Evolutionary conservation across 768 basidiomycete genomes (phyloP).

Genomic region (Tubosaeta brunneosetosa): DNA sequence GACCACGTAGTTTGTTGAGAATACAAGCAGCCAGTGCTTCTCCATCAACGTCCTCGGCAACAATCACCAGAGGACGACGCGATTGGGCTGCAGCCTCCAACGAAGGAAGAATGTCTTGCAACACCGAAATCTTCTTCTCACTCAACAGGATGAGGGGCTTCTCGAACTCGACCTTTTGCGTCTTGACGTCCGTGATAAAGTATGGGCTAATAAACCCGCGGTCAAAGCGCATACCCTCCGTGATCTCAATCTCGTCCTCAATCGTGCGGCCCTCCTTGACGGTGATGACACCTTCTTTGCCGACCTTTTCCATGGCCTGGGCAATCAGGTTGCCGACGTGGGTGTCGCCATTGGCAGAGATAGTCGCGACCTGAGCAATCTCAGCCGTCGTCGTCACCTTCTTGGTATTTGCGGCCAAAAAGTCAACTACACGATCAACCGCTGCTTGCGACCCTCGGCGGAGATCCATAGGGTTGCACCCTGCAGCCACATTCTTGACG

Average conservation of each 20-base stretch:
- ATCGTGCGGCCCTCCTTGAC: constrained; percentile 99
- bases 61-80: constrained; percentile 89
- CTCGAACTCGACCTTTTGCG: constrained; percentile 94
- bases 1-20: constrained; percentile 98
- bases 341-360: constrained; percentile 74
- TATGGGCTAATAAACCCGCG: constrained; percentile 97
- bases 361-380: constrained; percentile 99
- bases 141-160: constrained; percentile 91
- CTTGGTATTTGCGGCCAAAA: constrained; percentile 82
- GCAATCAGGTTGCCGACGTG: constrained; percentile 95
- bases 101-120: constrained; percentile 93
- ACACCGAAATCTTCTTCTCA: constrained; percentile 95
- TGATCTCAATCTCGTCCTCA: constrained; percentile 98
- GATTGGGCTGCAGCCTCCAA: constrained; percentile 77
- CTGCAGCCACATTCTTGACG: constrained; percentile 98
- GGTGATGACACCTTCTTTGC: constrained; percentile 99
- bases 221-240: constrained; percentile 99
- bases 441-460: constrained; percentile 97
- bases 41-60: constrained; percentile 97
- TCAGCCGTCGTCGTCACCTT: constrained; percentile 96
- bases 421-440: constrained; percentile 91
- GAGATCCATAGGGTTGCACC: constrained; percentile 99
- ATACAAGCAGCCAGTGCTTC: constrained; percentile 98
- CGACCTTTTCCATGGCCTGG: constrained; percentile 99
- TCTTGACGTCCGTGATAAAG: constrained; percentile 98